These are phyloP conservation scores for Hirschfeldia incana DNA, from an alignment of 345 rosid genomes.

Conservation along the genomic window DNA sequence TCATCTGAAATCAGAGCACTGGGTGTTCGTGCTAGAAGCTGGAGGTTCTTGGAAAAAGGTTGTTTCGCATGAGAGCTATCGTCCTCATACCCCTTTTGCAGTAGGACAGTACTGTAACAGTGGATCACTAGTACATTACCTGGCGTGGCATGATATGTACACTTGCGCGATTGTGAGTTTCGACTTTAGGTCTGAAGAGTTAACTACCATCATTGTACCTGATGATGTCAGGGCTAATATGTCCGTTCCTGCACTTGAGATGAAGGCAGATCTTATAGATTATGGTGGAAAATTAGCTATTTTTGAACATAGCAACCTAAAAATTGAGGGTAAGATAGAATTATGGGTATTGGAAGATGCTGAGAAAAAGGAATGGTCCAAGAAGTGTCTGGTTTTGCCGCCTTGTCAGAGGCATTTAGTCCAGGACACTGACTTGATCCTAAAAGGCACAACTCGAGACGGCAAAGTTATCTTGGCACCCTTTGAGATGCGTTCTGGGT, in stretches of 20 bases:
- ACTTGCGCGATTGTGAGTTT: constrained; percentile 7
- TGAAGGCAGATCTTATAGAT: not conserved
- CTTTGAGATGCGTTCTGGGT: not conserved
- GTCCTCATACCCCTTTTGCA: not conserved
- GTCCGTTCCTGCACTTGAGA: not conserved
- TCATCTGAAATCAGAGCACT: not conserved
- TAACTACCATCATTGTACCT: not conserved
- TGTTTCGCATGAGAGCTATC: not conserved
- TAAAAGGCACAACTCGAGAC: constrained; percentile 12
- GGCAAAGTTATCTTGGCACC: constrained; percentile 22
- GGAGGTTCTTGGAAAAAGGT: constrained; percentile 23
- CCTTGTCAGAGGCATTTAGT: constrained; percentile 22
- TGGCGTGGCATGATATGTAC: not conserved
- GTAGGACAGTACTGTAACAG: not conserved
- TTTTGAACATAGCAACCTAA: not conserved
- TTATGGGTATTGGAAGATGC: not conserved
- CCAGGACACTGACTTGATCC: not conserved
- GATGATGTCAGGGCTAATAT: too few relatives aligned
- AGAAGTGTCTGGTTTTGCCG: not conserved
- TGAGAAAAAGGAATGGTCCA: not conserved
- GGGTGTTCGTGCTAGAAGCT: constrained; percentile 13
- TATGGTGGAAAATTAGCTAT: not conserved
- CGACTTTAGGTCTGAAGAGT: constrained; percentile 14
- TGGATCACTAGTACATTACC: constrained; percentile 6
- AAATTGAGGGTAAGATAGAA: not conserved